phyloP scores from a whole-genome alignment of 495 filamentous ascomycete genomes.

The Annulohypoxylon maeteangense region DNA sequence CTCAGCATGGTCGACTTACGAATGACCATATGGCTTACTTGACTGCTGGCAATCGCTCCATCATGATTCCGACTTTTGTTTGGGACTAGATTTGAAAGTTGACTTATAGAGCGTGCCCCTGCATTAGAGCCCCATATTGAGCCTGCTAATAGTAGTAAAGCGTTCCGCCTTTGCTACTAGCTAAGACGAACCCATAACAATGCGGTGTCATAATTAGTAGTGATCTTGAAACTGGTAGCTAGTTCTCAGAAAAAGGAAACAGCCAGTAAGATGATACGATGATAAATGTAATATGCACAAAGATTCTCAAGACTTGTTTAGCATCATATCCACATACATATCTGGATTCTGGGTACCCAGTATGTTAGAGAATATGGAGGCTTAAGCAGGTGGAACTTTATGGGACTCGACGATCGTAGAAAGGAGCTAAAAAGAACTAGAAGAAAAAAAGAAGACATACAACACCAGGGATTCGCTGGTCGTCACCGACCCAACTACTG shows the following conservation, averaged over 20 bases:
- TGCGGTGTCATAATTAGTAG: too few species aligned
- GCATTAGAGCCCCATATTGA: background rate
- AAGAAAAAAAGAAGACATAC: slow-evolving; percentile 51
- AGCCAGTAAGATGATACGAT: too few species aligned
- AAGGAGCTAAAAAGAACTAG: background rate
- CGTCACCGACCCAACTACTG: slow-evolving; percentile 60
- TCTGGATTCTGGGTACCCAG: too few species aligned
- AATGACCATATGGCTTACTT: background rate
- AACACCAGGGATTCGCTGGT: slow-evolving; percentile 57
- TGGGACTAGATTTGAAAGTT: background rate
- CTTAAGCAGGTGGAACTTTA: too few species aligned
- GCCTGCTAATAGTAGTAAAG: background rate
- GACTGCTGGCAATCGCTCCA: background rate
- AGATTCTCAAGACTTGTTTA: too few species aligned
- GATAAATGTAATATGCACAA: too few species aligned
- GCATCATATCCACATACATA: too few species aligned
- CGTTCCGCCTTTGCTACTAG: background rate
- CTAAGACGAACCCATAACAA: too few species aligned
- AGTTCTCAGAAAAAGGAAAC: too few species aligned
- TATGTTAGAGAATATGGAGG: too few species aligned
- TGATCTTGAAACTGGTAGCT: too few species aligned
- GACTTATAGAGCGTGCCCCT: background rate
- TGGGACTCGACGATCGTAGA: too few species aligned
- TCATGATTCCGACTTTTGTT: background rate
- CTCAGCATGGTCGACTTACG: background rate